Base-by-base conservation (phyloP, 371 early-diverging fungal species). In the Batkoa obscura region DNA sequence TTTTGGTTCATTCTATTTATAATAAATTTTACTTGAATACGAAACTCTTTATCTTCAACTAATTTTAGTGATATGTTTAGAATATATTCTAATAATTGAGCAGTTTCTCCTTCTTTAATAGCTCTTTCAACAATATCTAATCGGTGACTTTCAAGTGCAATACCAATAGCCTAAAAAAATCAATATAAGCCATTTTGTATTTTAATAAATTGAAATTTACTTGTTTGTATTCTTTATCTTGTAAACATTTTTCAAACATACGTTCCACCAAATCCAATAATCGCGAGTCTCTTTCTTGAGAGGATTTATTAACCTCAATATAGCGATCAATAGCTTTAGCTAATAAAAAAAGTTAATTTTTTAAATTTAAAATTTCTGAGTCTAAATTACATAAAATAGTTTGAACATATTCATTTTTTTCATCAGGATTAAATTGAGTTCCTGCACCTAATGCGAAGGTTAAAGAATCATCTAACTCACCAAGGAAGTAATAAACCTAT, bases 381-480 rank as follows among this genome's bases (percentile, higher is more conserved):
- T 23, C 10, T 35, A 12, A 57, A 73, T 66, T 77, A 91, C 90
- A 77, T 50, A 94, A 83, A 55, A 94, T 88, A 12, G 96, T 95
- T 62, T 90, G 86, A 23, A 90, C 87, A 61, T 85, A 96, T 72
- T 91, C 84, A 6, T 82, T 81, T 46, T 78, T 77, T 32, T 79
- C 79, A 6, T 75, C 63, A 39, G 83, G 67, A 62, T 94, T 85
- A 70, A 96, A 92, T 43, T 83, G 70, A 60, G 81, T 66, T 39
- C 87, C 94, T n/a, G 97, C 94, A 36, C 90, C 91, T 41, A 97
- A 71, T 10, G 97, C 97, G 78, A 92, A 96, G 33, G 77, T 74
- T 53, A 96, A 70, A 2, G 95, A 91, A 47, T 95, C 94, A 48
- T 95, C 90, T 56, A 83, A 84, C 62, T 91, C 95, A 50, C 94